Evolutionary conservation across 2,329 filamentous ascomycete species (phyloP), one percentile per base, ranked within the genome.

Genomic region (Plectosphaerella sp.): DNA sequence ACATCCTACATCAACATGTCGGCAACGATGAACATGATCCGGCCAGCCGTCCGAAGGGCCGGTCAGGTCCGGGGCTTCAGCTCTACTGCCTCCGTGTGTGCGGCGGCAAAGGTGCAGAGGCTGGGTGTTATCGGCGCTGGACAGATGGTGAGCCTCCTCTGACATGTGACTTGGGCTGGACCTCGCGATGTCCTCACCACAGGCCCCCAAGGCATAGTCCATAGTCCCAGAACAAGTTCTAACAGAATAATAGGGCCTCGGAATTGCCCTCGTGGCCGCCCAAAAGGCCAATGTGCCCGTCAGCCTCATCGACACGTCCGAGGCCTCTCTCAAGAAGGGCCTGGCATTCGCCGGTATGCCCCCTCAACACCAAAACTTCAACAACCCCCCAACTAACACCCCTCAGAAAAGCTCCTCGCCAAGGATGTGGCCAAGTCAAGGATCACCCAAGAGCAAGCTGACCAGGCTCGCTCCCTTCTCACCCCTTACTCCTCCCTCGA

Each of bases 131-230:
- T 99, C 64, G 94, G 94, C 59, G 92, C 93, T 50, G 94, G 94
- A 25, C 94, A 97, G 70, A 97, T 97, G 92, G 92, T 96, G 72
- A 65, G 78, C 67, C 56, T 14, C 16, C 43, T 36, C 61, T 62
- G 53, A 58, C 71, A 75, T 71, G 70, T 70, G 66, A 72, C 58
- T 46, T 50, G 22, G 45, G 43, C 61, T 97, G 93, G 94, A 94
- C 54, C 76, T 99, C 45, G 94, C 94, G 97, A 99, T 68, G 94
- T 93, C 49, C 83, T 99, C n/a, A 93, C 97, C 46, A 94, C 93
- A 48, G 91, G 93, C 43, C 86, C 89, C 59, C 91, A 77, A 67
- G 93, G 92, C 42, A 78, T 84, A 54, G 82, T 99, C 0, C 88
- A 91, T 3, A 93, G 99, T 12, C 91, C 11, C 10, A 8, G 22